A percentile compares a stretch with the other conserved stretches of the same genome.
Evolutionary conservation across 352 stramenopile species (phyloP).

Genomic region (Phytophthora pini): DNA sequence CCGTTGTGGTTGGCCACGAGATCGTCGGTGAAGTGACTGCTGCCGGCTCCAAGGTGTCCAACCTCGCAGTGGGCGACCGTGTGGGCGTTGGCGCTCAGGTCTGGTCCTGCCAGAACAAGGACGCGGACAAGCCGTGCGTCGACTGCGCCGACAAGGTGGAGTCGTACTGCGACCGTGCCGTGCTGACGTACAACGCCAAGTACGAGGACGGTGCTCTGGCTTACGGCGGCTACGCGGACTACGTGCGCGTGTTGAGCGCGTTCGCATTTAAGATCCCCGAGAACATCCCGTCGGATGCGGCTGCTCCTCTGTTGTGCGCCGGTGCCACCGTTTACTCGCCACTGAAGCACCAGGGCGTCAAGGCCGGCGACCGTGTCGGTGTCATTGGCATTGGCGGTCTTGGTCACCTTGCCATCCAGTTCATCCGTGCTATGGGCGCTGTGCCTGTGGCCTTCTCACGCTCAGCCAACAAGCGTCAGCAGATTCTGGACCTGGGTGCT

Average conservation of each 20-base stretch:
- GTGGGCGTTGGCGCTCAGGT: slow-evolving; percentile 86
- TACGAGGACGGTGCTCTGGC: slow-evolving; percentile 52
- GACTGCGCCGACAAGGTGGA: slow-evolving; percentile 66
- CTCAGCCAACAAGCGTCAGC: slow-evolving; percentile 64
- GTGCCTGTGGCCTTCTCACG: slow-evolving; percentile 69
- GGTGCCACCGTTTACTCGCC: slow-evolving; percentile 86
- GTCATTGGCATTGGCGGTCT: slow-evolving; percentile 86
- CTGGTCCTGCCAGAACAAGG: slow-evolving; percentile 68
- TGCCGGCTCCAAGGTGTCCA: slow-evolving; percentile 56
- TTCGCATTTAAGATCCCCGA: slow-evolving; percentile 78
- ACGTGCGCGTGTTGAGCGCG: slow-evolving; percentile 66
- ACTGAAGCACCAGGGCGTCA: slow-evolving; percentile 60
- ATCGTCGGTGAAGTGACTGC: slow-evolving; percentile 59
- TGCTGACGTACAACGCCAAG: slow-evolving; percentile 64
- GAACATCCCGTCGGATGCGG: slow-evolving; percentile 50
- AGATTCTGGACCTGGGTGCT: slow-evolving; percentile 81
- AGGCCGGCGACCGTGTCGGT: slow-evolving; percentile 61
- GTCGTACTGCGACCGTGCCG: slow-evolving; percentile 61
- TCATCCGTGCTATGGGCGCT: slow-evolving; percentile 67
- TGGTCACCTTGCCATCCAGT: slow-evolving; percentile 87
- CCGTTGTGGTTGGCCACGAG: slow-evolving; percentile 59
- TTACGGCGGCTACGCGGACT: slow-evolving; percentile 78
- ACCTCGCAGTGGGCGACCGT: slow-evolving; percentile 74
- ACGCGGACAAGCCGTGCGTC: slow-evolving; percentile 63
- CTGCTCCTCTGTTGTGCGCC: slow-evolving; percentile 79